Percentiles rank a stretch among this genome's conserved stretches.
These are phyloP conservation scores for Phytophthora melonis DNA, from an alignment of 352 stramenopile species.

Conservation along the genomic window DNA sequence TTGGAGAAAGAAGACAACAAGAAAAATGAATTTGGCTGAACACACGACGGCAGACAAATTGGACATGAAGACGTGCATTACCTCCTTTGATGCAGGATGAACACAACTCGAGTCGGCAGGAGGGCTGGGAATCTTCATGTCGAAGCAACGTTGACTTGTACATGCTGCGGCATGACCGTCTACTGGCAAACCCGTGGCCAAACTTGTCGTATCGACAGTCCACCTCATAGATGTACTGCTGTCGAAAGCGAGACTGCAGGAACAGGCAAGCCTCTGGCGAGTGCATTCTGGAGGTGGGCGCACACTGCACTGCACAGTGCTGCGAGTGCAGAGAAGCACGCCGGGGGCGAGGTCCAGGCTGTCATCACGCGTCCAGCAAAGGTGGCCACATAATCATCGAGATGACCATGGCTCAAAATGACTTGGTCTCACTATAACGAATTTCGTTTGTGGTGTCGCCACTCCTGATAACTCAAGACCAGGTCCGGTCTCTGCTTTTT, in stretches of 20 bases:
- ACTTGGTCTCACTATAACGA: conserved; percentile 16
- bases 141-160: no score
- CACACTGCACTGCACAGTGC: no score
- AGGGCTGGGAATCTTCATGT: no score
- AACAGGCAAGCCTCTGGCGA: no score
- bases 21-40: neutral
- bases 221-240: no score
- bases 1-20: neutral
- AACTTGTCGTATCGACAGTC: no score
- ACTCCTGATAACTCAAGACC: conserved; percentile 1
- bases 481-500: neutral
- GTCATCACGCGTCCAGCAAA: neutral
- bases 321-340: conserved; percentile 1
- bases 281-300: no score
- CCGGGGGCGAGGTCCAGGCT: neutral
- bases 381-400: conserved; percentile 7
- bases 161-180: no score
- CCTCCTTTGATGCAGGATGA: neutral
- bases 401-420: neutral
- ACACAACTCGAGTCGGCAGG: neutral
- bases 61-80: neutral
- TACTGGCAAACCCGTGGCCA: no score
- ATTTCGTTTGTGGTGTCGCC: neutral
- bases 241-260: neutral
- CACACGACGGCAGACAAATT: neutral